phyloP scores from a whole-genome alignment of 208 protist genomes.

The Kentomonas sorsogonicus region DNA sequence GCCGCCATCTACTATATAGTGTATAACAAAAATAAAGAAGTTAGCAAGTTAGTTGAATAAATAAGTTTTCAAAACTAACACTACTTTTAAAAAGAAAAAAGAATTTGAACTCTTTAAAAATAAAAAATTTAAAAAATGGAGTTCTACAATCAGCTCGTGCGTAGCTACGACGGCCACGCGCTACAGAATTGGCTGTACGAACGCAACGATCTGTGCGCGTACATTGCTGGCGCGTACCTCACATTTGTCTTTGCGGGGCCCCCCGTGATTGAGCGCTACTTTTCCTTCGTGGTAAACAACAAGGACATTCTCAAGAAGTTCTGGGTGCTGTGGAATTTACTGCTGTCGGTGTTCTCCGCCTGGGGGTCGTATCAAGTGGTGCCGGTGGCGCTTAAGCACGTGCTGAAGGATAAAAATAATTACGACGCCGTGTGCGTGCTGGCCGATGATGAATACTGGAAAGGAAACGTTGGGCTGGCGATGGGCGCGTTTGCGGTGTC shows the following conservation, averaged over 20 bases:
- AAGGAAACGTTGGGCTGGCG: conserved; percentile 59
- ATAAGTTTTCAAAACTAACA: conserved; percentile 4
- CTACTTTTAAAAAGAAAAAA: neutral
- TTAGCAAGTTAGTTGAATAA: neutral
- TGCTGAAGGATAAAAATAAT: conserved; percentile 21
- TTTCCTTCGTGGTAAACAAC: too few species aligned
- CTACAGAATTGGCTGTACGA: conserved; percentile 24
- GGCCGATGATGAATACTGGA: conserved; percentile 51
- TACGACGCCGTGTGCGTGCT: conserved; percentile 69
- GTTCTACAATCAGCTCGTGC: conserved; percentile 38
- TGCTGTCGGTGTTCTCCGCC: conserved; percentile 78
- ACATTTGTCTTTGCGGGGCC: conserved; percentile 54
- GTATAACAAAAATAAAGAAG: conserved; percentile 14
- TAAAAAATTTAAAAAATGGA: conserved; percentile 10
- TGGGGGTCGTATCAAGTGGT: conserved; percentile 53
- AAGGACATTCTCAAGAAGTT: conserved; percentile 43
- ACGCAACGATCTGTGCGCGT: conserved; percentile 43
- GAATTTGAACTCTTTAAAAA: neutral
- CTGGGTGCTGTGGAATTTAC: conserved; percentile 82
- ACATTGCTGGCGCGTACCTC: conserved; percentile 52
- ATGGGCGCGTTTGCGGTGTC: conserved; percentile 75
- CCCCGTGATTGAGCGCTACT: conserved; percentile 24
- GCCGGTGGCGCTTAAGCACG: conserved; percentile 27
- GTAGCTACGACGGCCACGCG: conserved; percentile 32
- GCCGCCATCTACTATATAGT: conserved; percentile 4